These are phyloP conservation scores for Erodium maritimum DNA, from an alignment of 345 rosid species.

Conservation along the genomic window DNA sequence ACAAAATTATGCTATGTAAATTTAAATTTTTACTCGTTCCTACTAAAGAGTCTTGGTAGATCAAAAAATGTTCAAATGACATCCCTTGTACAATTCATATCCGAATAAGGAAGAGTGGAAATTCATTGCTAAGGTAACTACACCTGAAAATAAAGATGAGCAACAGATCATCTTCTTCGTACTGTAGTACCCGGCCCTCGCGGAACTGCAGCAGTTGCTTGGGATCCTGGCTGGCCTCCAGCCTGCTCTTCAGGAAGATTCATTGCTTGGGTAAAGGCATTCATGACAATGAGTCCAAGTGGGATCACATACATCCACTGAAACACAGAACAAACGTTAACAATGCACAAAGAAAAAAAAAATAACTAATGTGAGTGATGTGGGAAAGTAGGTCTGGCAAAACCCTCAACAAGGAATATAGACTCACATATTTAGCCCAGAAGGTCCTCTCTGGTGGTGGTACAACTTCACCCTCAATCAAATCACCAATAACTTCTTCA, in stretches of 20 bases:
- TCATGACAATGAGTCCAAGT: slow-evolving; percentile 76
- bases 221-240: slow-evolving; percentile 41
- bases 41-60: too few species aligned
- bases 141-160: background rate
- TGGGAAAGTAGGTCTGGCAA: background rate
- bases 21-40: too few species aligned
- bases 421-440: slow-evolving; percentile 95
- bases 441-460: slow-evolving; percentile 73
- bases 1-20: too few species aligned
- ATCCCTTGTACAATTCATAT: too few species aligned
- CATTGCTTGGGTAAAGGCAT: slow-evolving; percentile 88
- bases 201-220: slow-evolving; percentile 6
- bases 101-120: background rate
- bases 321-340: background rate
- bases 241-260: slow-evolving; percentile 73
- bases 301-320: slow-evolving; percentile 99
- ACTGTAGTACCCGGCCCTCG: slow-evolving; percentile 37
- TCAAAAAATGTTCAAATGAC: too few species aligned
- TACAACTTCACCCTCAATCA: slow-evolving; percentile 50
- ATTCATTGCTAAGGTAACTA: too few species aligned
- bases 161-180: slow-evolving; percentile 41
- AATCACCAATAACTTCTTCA: slow-evolving; percentile 54
- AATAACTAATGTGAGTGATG: too few species aligned
- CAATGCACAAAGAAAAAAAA: background rate
- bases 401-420: too few species aligned